phyloP scores from a whole-genome alignment of 2,329 filamentous ascomycete species.

The Colletotrichum theobromicola region DNA sequence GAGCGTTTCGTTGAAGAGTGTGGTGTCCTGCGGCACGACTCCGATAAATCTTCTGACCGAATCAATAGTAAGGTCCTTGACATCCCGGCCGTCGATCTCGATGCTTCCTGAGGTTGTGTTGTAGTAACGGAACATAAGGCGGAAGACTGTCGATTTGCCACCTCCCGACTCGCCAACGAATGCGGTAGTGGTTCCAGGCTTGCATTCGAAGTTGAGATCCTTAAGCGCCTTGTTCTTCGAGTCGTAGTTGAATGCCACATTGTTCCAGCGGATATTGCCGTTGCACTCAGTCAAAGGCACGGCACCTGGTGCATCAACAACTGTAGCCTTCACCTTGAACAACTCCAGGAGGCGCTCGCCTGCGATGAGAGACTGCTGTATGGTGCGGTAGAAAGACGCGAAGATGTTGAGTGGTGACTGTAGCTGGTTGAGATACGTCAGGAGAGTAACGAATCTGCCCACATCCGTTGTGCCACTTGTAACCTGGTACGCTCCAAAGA shows the following conservation, averaged over 20 bases:
- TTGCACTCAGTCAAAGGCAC: conserved; percentile 69
- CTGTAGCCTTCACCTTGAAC: conserved; percentile 94
- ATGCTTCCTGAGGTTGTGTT: conserved; percentile 83
- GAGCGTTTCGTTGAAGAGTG: conserved; percentile 90
- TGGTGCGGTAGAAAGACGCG: conserved; percentile 93
- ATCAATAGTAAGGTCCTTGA: conserved; percentile 88
- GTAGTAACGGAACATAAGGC: conserved; percentile 96
- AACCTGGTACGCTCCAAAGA: conserved; percentile 80
- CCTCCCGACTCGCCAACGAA: conserved; percentile 96
- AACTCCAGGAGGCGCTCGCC: conserved; percentile 93
- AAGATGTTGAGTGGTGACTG: conserved; percentile 86
- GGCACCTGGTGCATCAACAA: conserved; percentile 77
- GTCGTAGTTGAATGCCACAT: conserved; percentile 92
- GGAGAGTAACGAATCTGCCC: conserved; percentile 74
- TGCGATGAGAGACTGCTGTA: conserved; percentile 97
- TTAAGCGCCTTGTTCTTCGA: conserved; percentile 82
- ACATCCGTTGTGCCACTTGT: conserved; percentile 68
- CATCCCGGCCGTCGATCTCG: conserved; percentile 82
- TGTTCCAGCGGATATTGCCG: conserved; percentile 85
- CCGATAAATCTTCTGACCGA: conserved; percentile 92
- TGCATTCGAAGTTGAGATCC: conserved; percentile 83
- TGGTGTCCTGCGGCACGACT: conserved; percentile 95
- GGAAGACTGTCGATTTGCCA: conserved; percentile 96
- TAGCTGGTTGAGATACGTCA: conserved; percentile 81
- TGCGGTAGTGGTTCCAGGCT: conserved; percentile 90